Evolutionary conservation across 2,329 filamentous ascomycete genomes (phyloP), one percentile per base, ranked within the genome.

Genomic region (Pyrenochaeta sp.): DNA sequence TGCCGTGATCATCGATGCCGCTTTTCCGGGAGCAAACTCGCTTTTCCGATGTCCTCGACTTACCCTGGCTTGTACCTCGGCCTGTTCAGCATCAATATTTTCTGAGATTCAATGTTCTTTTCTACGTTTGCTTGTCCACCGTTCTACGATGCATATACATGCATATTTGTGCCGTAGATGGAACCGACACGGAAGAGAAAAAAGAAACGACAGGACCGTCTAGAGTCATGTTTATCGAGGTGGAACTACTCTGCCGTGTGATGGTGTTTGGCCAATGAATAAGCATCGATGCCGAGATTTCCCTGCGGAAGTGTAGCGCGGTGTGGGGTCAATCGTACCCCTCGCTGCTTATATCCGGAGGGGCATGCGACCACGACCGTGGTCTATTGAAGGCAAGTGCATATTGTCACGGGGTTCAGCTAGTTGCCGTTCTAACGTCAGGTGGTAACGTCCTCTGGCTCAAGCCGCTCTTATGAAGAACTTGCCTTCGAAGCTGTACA

Each of bases 341-440:
- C 52, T 37, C 52, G 43, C 5, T 27, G 13, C 7, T 44, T 54
- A 54, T 54, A 34, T 36, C 52, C 52, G 52, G 45, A 24, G 37
- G 44, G 36, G 42, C 37, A 50, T 24, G 32, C 32, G 22, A 39
- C 25, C 48, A 40, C 22, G 6, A 19, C 19, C 19, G 19, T 19
- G 19, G 19, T 19, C 19, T 19, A 19, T 19, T 19, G 19, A 19
- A 19, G 19, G 19, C 19, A 19, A 19, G 19, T 19, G 19, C 19
- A 19, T 19, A 19, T 19, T 19, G 19, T 19, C 19, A 19, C 19
- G 19, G 19, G 19, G 19, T 19, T 19, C 19, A 19, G 19, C 19
- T 19, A 19, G 19, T 19, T 19, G 19, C n/a, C n/a, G n/a, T 48
- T 15, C 6, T 36, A 3, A 2, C 3, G 10, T 36, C 32, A 36